A percentile compares a stretch with the other conserved stretches of the same genome.
phyloP scores from a whole-genome alignment of 2,329 filamentous ascomycete species.

The Hymenoscyphus scutula region DNA sequence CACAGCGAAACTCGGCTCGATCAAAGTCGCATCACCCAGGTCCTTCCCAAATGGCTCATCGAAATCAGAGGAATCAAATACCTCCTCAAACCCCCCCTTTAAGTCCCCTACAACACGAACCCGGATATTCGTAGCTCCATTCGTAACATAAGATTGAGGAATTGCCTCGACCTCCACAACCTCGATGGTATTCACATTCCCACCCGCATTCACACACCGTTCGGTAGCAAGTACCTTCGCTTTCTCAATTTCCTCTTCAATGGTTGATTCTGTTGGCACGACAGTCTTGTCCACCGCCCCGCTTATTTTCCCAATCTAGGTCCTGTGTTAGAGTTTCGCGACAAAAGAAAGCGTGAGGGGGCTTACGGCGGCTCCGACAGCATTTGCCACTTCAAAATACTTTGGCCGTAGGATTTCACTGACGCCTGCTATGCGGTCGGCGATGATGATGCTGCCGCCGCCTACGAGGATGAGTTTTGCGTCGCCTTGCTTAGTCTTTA shows the following conservation, averaged over 20 bases:
- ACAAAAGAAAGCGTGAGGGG: neutral
- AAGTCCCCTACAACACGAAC: conserved; percentile 34
- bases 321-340: neutral
- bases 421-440: conserved; percentile 45
- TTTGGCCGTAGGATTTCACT: conserved; percentile 48
- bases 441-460: conserved; percentile 50
- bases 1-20: conserved; percentile 5
- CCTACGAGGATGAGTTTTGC: conserved; percentile 54
- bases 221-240: conserved; percentile 28
- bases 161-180: conserved; percentile 34
- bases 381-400: conserved; percentile 54
- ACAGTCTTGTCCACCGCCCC: conserved; percentile 32
- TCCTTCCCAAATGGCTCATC: neutral
- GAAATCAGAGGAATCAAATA: conserved; percentile 2
- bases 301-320: conserved; percentile 34
- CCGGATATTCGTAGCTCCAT: conserved; percentile 31
- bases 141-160: conserved; percentile 33
- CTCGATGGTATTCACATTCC: conserved; percentile 29
- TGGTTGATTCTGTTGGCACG: conserved; percentile 25
- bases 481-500: conserved; percentile 54
- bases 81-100: conserved; percentile 19
- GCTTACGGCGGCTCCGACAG: conserved; percentile 52
- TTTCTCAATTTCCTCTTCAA: conserved; percentile 29
- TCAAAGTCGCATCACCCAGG: conserved; percentile 4
- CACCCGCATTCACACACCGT: conserved; percentile 32